Evolutionary conservation across 768 basidiomycete species (phyloP).

Genomic region (Podaxis sp.): DNA sequence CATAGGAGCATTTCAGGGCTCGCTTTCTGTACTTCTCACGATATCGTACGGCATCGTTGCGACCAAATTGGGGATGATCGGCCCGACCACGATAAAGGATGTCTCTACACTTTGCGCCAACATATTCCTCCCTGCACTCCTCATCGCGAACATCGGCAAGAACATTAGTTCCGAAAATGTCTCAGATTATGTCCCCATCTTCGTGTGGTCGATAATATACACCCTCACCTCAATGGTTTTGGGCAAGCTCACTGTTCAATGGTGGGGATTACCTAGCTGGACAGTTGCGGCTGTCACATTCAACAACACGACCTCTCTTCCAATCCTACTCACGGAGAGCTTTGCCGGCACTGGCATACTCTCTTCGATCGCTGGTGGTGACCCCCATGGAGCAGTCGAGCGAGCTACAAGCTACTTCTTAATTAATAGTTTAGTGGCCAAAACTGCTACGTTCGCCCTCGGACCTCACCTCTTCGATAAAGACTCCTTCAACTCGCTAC

Average conservation of each 20-base stretch:
- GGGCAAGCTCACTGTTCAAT: background rate
- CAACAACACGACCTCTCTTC: slow-evolving; percentile 2
- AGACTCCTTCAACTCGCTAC: background rate
- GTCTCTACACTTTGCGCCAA: background rate
- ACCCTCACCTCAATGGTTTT: background rate
- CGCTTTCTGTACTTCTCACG: background rate
- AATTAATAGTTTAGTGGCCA: background rate
- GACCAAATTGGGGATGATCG: background rate
- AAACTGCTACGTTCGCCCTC: background rate
- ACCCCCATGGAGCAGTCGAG: background rate
- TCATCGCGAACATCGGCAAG: background rate
- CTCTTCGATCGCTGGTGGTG: background rate
- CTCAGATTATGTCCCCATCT: background rate
- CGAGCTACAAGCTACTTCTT: slow-evolving; percentile 1
- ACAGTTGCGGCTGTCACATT: background rate
- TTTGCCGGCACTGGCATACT: background rate
- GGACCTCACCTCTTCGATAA: slow-evolving; percentile 1
- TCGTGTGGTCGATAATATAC: background rate
- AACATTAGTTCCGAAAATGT: background rate
- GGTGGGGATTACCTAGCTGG: slow-evolving; percentile 3
- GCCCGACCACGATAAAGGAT: background rate
- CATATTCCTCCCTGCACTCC: background rate
- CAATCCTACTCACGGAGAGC: background rate
- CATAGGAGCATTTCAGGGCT: background rate
- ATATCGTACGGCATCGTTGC: background rate